Conservation (phyloP, 2,329 filamentous ascomycete genomes). For the Sphaerulina vaccinii region DNA sequence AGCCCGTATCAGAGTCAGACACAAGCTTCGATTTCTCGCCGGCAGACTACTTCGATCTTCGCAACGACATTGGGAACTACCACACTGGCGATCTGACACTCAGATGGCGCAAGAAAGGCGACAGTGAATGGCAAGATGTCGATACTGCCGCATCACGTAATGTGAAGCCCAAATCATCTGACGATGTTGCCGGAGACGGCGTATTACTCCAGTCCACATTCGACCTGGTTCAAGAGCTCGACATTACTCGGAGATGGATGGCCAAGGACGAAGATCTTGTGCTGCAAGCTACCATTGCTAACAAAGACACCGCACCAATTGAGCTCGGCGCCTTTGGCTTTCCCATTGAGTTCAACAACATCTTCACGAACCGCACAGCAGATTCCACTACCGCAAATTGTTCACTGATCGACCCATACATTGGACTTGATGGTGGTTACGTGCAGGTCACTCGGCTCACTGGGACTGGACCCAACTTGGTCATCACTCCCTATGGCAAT, state of each 20-base stretch:
- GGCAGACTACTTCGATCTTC: slow-evolving; percentile 49
- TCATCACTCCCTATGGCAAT: slow-evolving; percentile 54
- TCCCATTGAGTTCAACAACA: slow-evolving; percentile 62
- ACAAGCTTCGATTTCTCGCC: slow-evolving; percentile 56
- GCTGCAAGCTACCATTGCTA: slow-evolving; percentile 53
- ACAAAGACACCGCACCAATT: slow-evolving; percentile 42
- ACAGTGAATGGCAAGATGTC: slow-evolving; percentile 46
- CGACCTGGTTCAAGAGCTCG: slow-evolving; percentile 36
- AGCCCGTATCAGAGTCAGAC: slow-evolving; percentile 16
- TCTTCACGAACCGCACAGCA: slow-evolving; percentile 55
- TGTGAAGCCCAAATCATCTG: background rate
- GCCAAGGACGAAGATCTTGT: slow-evolving; percentile 51
- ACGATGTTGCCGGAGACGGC: background rate
- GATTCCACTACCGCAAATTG: slow-evolving; percentile 52
- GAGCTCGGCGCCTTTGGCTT: slow-evolving; percentile 60
- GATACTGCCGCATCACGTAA: slow-evolving; percentile 45
- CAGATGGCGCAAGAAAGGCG: slow-evolving; percentile 49
- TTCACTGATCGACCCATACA: slow-evolving; percentile 58
- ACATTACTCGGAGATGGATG: slow-evolving; percentile 54
- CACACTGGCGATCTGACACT: slow-evolving; percentile 60
- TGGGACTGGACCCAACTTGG: slow-evolving; percentile 54
- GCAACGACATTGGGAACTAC: slow-evolving; percentile 54
- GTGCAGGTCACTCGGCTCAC: slow-evolving; percentile 54
- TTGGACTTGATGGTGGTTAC: slow-evolving; percentile 60
- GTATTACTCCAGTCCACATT: background rate